These are phyloP conservation scores for Yamadazyma jaroonii DNA, from an alignment of 1,139 yeast species.

Conservation along the genomic window DNA sequence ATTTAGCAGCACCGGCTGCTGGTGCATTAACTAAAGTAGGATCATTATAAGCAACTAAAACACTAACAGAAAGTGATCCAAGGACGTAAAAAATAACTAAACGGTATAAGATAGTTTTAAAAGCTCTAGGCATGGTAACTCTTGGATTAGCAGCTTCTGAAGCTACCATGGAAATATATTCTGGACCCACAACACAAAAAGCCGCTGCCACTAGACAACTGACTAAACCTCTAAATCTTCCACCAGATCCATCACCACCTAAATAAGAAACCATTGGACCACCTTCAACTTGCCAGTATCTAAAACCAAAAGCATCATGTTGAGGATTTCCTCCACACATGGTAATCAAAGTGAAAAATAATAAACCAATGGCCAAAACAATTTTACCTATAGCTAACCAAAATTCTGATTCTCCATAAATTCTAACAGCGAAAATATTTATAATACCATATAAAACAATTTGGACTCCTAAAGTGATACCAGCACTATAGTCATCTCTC, in stretches of 20 bases:
- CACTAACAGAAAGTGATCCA: conserved; percentile 37
- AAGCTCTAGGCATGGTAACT: conserved; percentile 36
- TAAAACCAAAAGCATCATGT: conserved; percentile 62
- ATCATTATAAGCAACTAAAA: conserved; percentile 40
- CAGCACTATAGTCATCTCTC: conserved; percentile 70
- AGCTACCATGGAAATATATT: conserved; percentile 76
- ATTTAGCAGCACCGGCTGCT: conserved; percentile 29
- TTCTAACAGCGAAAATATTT: conserved; percentile 67
- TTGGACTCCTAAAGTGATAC: conserved; percentile 60
- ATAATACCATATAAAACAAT: conserved; percentile 59
- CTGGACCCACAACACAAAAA: conserved; percentile 80
- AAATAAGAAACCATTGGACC: conserved; percentile 53
- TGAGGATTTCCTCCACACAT: conserved; percentile 83
- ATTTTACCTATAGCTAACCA: conserved; percentile 76
- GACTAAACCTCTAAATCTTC: conserved; percentile 68
- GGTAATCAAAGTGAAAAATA: conserved; percentile 69
- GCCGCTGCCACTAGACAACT: conserved; percentile 57
- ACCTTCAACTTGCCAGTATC: conserved; percentile 52
- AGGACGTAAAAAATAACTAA: conserved; percentile 63
- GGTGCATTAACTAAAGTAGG: conserved; percentile 25
- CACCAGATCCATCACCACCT: conserved; percentile 49
- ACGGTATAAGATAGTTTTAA: conserved; percentile 69
- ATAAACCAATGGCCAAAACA: conserved; percentile 63
- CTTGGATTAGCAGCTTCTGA: conserved; percentile 79
- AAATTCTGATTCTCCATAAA: conserved; percentile 78